Percentiles rank a stretch among this genome's conserved stretches.
phyloP scores from a whole-genome alignment of 1,284 basidiomycete genomes.

The Taiwanofungus camphoratus region DNA sequence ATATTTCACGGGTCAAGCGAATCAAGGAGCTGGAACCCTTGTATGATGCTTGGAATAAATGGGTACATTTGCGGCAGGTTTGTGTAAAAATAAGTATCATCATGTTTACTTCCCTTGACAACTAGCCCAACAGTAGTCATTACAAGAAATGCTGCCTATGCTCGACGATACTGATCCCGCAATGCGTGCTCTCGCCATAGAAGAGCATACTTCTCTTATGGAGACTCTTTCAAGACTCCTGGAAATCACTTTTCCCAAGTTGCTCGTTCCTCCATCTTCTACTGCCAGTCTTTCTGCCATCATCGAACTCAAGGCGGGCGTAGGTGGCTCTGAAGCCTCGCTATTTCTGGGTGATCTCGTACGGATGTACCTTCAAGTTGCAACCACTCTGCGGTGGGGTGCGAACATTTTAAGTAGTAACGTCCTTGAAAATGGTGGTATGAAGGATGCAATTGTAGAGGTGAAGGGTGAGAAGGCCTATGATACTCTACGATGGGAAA shows the following conservation, averaged over 20 bases:
- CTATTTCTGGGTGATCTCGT: slow-evolving; percentile 80
- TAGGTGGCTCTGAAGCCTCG: slow-evolving; percentile 87
- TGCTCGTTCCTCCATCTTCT: slow-evolving; percentile 68
- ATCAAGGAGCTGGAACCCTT: slow-evolving; percentile 51
- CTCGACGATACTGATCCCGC: slow-evolving; percentile 70
- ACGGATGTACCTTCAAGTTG: slow-evolving; percentile 80
- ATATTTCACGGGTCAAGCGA: slow-evolving; percentile 37
- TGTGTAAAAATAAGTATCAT: slow-evolving; percentile 19
- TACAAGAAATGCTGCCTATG: slow-evolving; percentile 57
- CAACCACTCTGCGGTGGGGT: slow-evolving; percentile 48
- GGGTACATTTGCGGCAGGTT: slow-evolving; percentile 39
- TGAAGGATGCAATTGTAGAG: slow-evolving; percentile 83
- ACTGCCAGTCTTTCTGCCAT: slow-evolving; percentile 71
- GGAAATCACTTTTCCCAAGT: slow-evolving; percentile 53
- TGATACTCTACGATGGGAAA: slow-evolving; percentile 82
- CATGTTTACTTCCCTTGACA: slow-evolving; percentile 5
- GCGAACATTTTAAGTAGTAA: slow-evolving; percentile 49
- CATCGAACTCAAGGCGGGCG: slow-evolving; percentile 89
- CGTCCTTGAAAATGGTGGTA: slow-evolving; percentile 55
- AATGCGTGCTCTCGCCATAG: slow-evolving; percentile 71
- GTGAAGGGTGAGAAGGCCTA: slow-evolving; percentile 77
- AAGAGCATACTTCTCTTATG: slow-evolving; percentile 59
- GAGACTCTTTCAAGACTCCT: slow-evolving; percentile 44
- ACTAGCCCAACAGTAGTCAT: slow-evolving; percentile 42
- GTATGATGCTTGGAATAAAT: slow-evolving; percentile 44